Conservation (phyloP, 805 yeast genomes). For the Yamadazyma insecticola region DNA sequence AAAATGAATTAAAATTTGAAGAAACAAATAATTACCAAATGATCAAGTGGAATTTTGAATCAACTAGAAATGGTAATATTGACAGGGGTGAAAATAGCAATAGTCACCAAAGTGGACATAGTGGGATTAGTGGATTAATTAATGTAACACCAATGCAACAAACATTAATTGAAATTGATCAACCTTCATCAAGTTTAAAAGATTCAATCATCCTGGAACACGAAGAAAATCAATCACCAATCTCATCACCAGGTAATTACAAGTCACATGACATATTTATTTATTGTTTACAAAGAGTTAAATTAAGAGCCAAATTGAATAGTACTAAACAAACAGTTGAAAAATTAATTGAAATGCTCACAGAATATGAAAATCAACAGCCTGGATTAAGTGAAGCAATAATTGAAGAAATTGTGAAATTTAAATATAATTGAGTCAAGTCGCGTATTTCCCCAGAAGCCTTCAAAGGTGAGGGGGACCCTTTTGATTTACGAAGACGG, state of each 20-base stretch:
- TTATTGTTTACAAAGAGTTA: conserved; percentile 44
- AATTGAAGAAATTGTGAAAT: conserved; percentile 50
- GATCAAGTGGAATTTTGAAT: conserved; percentile 12
- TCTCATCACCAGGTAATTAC: not conserved
- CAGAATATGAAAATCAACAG: conserved; percentile 43
- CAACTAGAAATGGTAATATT: conserved; percentile 5
- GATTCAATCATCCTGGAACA: not conserved
- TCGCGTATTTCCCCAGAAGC: no score
- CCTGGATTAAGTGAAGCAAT: conserved; percentile 68
- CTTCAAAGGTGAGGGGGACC: no score
- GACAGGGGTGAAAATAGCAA: not conserved
- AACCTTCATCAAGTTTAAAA: not conserved
- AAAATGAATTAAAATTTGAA: conserved; percentile 3
- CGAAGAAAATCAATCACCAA: not conserved
- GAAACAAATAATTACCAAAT: conserved; percentile 4
- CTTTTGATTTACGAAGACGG: no score
- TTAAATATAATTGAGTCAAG: conserved; percentile 4
- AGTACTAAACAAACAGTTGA: conserved; percentile 45
- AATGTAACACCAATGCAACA: conserved; percentile 11
- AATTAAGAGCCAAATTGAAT: conserved; percentile 47
- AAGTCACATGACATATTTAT: conserved; percentile 25
- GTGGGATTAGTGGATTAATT: no score
- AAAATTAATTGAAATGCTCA: conserved; percentile 36
- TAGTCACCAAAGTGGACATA: not conserved
- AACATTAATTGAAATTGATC: conserved; percentile 2